phyloP scores from a whole-genome alignment of 1,284 basidiomycete genomes.

The Rhodotorula sp. region DNA sequence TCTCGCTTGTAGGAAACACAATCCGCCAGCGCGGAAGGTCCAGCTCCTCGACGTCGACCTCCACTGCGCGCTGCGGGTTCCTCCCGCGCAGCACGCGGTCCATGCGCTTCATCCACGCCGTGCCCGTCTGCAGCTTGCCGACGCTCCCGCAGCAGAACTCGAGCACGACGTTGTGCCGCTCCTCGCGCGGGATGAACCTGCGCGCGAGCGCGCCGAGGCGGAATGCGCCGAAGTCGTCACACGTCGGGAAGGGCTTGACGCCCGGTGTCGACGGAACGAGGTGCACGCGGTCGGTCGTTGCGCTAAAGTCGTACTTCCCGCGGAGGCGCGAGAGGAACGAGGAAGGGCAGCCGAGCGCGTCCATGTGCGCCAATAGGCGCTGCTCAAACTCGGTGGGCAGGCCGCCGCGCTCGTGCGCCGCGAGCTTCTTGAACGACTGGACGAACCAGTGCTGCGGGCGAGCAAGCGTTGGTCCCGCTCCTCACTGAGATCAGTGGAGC shows the following conservation, averaged over 20 bases:
- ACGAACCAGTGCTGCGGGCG: slow-evolving; percentile 27
- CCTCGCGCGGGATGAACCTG: background rate
- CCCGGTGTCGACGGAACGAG: slow-evolving; percentile 30
- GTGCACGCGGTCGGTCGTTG: slow-evolving; percentile 8
- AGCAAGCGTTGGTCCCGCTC: background rate
- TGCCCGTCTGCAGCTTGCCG: slow-evolving; percentile 5
- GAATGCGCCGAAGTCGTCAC: slow-evolving; percentile 16
- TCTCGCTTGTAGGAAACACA: slow-evolving; percentile 28
- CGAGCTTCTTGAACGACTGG: slow-evolving; percentile 24
- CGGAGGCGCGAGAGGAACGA: slow-evolving; percentile 16
- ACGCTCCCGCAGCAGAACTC: slow-evolving; percentile 32
- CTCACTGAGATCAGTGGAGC: background rate
- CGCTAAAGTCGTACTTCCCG: slow-evolving; percentile 27
- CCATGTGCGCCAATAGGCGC: slow-evolving; percentile 20
- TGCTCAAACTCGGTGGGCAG: slow-evolving; percentile 17
- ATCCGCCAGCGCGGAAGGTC: slow-evolving; percentile 18
- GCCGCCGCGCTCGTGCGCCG: background rate
- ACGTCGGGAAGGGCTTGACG: background rate
- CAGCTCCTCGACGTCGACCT: background rate
- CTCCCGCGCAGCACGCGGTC: slow-evolving; percentile 21
- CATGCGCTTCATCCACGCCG: slow-evolving; percentile 18
- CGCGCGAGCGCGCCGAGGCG: slow-evolving; percentile 20
- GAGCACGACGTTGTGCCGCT: slow-evolving; percentile 14
- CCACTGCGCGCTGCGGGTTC: background rate
- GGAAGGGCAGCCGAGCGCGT: slow-evolving; percentile 17